Evolutionary conservation across 1,284 basidiomycete genomes (phyloP), one percentile per base, ranked within the genome.

Genomic region (Ustilago lituana): DNA sequence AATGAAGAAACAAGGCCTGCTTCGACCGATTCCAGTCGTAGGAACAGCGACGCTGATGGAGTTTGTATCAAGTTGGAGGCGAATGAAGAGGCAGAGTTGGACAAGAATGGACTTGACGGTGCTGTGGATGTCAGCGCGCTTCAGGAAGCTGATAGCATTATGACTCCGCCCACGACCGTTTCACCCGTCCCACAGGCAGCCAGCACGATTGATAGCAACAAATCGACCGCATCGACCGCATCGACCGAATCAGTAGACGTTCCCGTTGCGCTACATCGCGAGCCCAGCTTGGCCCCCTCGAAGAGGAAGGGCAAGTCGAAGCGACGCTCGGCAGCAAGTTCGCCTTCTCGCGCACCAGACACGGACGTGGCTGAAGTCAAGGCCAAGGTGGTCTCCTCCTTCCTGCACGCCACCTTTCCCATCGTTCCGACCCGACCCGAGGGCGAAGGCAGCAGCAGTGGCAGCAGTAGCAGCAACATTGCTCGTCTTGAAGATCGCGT

Each of bases 361-460:
- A n/a, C 9, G 20, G 50, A 58, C 27, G 27, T 53, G 14, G 36
- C 44, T 17, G 46, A 54, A 11, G 24, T 63, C 56, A 60, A 69
- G 35, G n/a, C 17, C 32, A 50, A 59, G 23, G 20, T 63, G 1
- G 17, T 60, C 24, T 14, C 29, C 14, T 64, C 60, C 10, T 56
- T 27, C 40, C 53, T 71, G 5, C 53, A 71, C 29, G 68, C 62
- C 12, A 71, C 68, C 11, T 71, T 71, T 31, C 62, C 68, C 20
- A 33, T 71, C n/a, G 23, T 61, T 8, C 35, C 53, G 0, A 39
- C 24, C 14, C 43, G 45, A 7, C 29, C 36, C 33, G 32, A 29
- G 6, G 38, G 27, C n/a, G 50, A 62, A 27, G 31, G 29, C 39
- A 56, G 59, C 46, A 38, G 22, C 19, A 24, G 15, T n/a, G 36